Evolutionary conservation across 352 stramenopile genomes (phyloP), one percentile per base, ranked within the genome.

Genomic region (Phytophthora idaei): DNA sequence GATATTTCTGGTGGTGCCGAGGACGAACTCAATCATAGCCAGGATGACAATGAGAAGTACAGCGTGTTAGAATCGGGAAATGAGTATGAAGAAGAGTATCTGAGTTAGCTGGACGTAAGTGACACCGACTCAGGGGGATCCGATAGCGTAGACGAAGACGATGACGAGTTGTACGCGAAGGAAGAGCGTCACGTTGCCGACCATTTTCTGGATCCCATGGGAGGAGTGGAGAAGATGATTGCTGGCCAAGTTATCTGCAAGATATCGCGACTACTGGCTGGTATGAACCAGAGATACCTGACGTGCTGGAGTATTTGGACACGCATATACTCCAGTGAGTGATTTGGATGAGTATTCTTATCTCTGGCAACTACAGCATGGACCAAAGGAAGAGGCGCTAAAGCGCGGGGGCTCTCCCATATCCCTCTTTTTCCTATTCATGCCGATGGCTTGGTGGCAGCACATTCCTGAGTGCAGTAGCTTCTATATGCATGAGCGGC

Each of bases 401-500:
- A 50, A 56, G 4, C 15, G 57, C 15, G 57, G 57, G 12, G 9
- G 11, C 2, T 64, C 45, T 28, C 37, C 49, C 0, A 48, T 66
- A 17, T 21, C 47, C 3, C 47, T 66, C 2, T 60, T 60, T n/a
- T 59, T 60, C 14, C 14, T 60, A 4, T 66, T 66, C 29, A 66
- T 66, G 49, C 39, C 49, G 2, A 41, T 66, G 29, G 59, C 8
- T 21, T 49, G 60, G 15, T 60, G 59, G 59, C 49, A 66, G 32
- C 49, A 66, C 10, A 59, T 61, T 44, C 39, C 59, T 1, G 59
- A 60, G 9, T 50, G 31, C 31, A 67, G 59, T 11, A 67, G 60
- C 41, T 60, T 55, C 34, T 67, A 67, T 49, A 55, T 60, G 59
- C 49, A 61, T 5, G 50, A 67, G 25, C 49, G 55, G 25, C 28